phyloP scores from a whole-genome alignment of 257 asterid species.

The Osmanthus fragrans region DNA sequence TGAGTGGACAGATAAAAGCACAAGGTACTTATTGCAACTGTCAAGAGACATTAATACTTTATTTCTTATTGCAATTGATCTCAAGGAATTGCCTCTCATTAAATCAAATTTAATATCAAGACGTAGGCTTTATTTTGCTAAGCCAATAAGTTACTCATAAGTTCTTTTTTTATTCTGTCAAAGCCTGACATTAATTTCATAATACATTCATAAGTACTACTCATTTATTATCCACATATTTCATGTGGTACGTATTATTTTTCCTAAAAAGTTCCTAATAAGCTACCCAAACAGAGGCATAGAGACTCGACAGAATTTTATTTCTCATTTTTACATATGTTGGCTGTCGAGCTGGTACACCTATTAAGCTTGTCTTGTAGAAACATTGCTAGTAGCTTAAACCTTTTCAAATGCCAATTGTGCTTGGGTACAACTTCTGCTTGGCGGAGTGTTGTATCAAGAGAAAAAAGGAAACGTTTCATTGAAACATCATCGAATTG shows the following conservation, averaged over 20 bases:
- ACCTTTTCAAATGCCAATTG: neutral
- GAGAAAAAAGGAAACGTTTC: neutral
- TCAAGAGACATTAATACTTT: neutral
- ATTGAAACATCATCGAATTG: neutral
- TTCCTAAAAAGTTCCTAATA: too few species aligned
- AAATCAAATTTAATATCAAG: neutral
- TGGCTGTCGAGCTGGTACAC: neutral
- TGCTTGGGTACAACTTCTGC: neutral
- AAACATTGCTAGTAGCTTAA: neutral
- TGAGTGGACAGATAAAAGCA: slow-evolving; percentile 80
- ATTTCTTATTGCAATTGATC: neutral
- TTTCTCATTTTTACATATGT: neutral
- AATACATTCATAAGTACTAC: too few species aligned
- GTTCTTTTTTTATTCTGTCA: too few species aligned
- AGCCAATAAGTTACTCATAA: too few species aligned
- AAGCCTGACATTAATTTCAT: too few species aligned
- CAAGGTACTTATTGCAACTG: slow-evolving; percentile 49
- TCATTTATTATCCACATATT: too few species aligned
- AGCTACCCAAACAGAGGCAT: too few species aligned
- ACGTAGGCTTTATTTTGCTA: neutral
- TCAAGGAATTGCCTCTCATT: neutral
- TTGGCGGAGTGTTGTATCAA: neutral
- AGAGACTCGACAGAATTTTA: too few species aligned
- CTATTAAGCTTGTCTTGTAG: neutral
- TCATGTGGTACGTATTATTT: too few species aligned